Conservation (phyloP, 306 rosid genomes). For the Gleditsia sinensis region DNA sequence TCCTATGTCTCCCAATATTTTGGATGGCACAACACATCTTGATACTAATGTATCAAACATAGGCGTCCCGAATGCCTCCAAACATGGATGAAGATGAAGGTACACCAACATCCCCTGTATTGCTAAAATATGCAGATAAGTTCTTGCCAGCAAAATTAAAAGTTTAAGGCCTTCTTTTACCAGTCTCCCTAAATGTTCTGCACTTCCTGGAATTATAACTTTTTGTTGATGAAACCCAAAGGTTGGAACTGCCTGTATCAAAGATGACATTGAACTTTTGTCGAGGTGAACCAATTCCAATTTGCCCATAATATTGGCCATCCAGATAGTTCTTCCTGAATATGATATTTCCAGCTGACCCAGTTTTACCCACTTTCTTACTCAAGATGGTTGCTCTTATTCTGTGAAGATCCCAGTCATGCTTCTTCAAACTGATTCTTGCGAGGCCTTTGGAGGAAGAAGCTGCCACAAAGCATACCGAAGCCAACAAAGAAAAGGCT, state of each 20-base stretch:
- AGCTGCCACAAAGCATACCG: not conserved
- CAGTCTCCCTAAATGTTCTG: not conserved
- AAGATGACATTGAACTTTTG: conserved; percentile 23
- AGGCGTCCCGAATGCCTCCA: no score
- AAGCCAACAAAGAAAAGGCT: not conserved
- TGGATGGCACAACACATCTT: no score
- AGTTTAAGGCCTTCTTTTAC: not conserved
- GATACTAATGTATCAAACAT: no score
- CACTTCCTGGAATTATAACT: not conserved
- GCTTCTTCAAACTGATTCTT: conserved; percentile 16
- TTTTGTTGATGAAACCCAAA: conserved; percentile 5
- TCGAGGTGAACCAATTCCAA: conserved; percentile 25
- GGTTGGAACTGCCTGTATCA: conserved; percentile 18
- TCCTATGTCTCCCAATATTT: no score
- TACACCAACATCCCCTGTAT: no score
- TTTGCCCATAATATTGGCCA: conserved; percentile 10
- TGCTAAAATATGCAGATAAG: no score
- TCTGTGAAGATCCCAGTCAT: not conserved
- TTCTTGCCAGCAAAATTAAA: not conserved
- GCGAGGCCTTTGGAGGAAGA: conserved; percentile 1
- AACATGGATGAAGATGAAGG: no score
- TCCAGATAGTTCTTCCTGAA: not conserved
- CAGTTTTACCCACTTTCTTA: not conserved
- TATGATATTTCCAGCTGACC: not conserved
- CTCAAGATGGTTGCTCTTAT: not conserved